Evolutionary conservation across 2,329 filamentous ascomycete genomes (phyloP), one percentile per base, ranked within the genome.

Genomic region (Gaeumannomyces sp.): DNA sequence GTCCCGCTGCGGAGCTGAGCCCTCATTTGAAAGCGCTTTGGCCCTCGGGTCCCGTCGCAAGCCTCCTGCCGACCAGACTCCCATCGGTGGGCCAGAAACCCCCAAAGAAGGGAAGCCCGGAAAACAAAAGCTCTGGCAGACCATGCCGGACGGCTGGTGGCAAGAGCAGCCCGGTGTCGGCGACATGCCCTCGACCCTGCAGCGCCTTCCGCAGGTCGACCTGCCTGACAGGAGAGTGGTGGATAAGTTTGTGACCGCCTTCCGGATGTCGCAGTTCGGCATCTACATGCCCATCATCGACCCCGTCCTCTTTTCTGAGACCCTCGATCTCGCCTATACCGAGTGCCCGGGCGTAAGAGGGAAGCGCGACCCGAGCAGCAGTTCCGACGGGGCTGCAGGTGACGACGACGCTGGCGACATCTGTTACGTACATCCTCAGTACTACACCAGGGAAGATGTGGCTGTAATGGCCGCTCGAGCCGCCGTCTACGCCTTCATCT

Each of bases 271-370:
- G 13, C 33, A 19, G n/a, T 25, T 63, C 8, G 62, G 62, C 50
- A 25, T 63, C 4, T 22, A 16, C 25, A 84, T 85, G 53, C 83
- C 84, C 0, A 38, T 83, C 1, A 68, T 85, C 2, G 81, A 86
- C 64, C 66, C 70, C 0, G 72, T 76, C 0, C 69, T 85, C 0
- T 85, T 85, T 64, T 67, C 72, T 16, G 72, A 78, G 2, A 84
- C 79, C 0, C 75, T 84, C 25, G 71, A 75, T 0, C 45, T 73
- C 0, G 83, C 82, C 0, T 85, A 85, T 66, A 67, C 50, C 27
- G 29, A 53, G 10, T 62, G 31, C 27, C 25, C 50, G 19, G 27
- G 25, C 16, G 19, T 6, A 61, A 45, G 28, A 4, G 60, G 53
- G 19, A 62, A 50, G 45, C 72, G 2, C 68, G 74, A 1, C 61